Evolutionary conservation across 306 rosid species (phyloP).

Genomic region (Casuarina cunninghamiana): DNA sequence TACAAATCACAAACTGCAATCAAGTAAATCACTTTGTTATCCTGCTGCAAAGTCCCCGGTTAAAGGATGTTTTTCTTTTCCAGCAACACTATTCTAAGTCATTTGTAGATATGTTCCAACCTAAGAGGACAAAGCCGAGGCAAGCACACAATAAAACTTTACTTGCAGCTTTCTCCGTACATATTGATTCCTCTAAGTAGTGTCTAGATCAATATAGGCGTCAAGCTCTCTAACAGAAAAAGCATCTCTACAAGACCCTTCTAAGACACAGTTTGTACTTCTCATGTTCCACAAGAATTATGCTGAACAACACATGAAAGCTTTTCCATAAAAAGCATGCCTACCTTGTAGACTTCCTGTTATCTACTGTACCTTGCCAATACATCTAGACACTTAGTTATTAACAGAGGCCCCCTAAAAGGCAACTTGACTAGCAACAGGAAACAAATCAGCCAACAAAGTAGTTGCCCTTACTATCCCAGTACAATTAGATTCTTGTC

Average conservation of each 20-base stretch:
- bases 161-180: conserved; percentile 3
- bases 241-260: background rate
- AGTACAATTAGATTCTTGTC: background rate
- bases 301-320: background rate
- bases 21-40: background rate
- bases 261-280: background rate
- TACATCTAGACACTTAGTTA: background rate
- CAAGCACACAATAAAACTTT: background rate
- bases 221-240: background rate
- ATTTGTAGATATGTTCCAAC: background rate
- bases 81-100: background rate
- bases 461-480: too few relatives aligned
- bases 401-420: background rate
- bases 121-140: background rate
- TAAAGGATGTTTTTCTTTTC: background rate
- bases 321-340: background rate
- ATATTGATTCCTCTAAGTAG: background rate
- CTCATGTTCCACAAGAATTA: background rate
- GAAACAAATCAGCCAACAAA: background rate
- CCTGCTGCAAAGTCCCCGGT: background rate
- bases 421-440: background rate
- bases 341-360: background rate
- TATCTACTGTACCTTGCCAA: background rate
- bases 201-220: background rate
- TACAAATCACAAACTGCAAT: background rate